Conservation (phyloP, 176 grass and related monocot genomes). For the Zea luxurians region DNA sequence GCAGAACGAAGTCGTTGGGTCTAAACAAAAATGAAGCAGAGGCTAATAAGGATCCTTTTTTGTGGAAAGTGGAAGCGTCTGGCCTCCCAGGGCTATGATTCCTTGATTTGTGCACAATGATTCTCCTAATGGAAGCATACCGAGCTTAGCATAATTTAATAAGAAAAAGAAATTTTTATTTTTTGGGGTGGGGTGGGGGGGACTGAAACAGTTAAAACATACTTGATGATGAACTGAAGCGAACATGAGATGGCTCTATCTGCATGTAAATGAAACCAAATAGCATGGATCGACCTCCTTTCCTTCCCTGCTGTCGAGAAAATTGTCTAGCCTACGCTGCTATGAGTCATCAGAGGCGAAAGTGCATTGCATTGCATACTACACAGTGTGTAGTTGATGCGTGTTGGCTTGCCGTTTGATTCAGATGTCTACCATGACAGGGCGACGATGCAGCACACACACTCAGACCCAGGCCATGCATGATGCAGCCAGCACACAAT, state of each 20-base stretch:
- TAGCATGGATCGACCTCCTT: not conserved
- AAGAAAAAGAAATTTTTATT: not conserved
- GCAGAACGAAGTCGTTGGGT: not conserved
- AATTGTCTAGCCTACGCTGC: not conserved
- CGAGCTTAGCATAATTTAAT: not conserved
- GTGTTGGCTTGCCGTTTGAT: not conserved
- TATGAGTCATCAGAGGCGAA: no score
- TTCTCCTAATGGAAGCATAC: not conserved
- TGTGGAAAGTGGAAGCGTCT: not conserved
- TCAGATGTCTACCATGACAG: not conserved
- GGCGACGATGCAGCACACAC: no score
- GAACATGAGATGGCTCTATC: not conserved
- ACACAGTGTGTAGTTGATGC: not conserved
- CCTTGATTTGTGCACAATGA: conserved; percentile 6
- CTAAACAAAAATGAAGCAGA: conserved; percentile 15
- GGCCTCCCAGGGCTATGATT: conserved; percentile 13
- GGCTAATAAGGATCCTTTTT: conserved; percentile 4
- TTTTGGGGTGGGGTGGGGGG: no score
- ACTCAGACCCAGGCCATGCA: no score
- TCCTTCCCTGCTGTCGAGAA: not conserved
- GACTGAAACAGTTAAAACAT: not conserved
- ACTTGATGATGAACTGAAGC: not conserved
- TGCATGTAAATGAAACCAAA: not conserved
- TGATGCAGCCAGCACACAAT: not conserved
- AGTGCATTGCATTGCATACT: no score